These are phyloP conservation scores for Botrytis aclada DNA, from an alignment of 2,329 filamentous ascomycete species.

Conservation along the genomic window DNA sequence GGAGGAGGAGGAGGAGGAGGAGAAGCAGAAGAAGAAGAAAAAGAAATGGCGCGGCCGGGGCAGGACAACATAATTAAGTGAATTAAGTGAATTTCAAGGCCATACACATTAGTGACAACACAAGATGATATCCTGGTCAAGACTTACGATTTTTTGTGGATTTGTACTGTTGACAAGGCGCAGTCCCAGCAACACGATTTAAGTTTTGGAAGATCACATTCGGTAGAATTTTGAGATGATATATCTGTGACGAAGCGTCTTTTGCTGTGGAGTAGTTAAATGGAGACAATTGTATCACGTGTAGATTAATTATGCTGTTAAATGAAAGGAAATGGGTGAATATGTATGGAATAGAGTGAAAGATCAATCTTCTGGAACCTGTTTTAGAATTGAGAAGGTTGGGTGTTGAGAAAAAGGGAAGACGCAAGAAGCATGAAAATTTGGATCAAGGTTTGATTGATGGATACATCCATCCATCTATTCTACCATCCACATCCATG, in stretches of 20 bases:
- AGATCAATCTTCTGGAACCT: background rate
- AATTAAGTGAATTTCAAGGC: slow-evolving; percentile 16
- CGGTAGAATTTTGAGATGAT: slow-evolving; percentile 6
- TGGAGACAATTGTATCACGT: slow-evolving; percentile 7
- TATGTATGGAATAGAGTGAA: background rate
- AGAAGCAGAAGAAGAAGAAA: background rate
- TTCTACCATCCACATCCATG: background rate
- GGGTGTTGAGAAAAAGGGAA: background rate
- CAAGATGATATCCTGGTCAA: background rate
- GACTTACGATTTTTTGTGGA: slow-evolving; percentile 16
- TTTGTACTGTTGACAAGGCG: slow-evolving; percentile 13
- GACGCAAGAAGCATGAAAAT: background rate
- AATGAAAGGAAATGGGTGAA: background rate
- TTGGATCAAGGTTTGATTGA: background rate
- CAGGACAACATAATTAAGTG: slow-evolving; percentile 13
- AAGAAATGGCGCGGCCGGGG: background rate
- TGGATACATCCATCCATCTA: background rate
- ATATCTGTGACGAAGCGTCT: slow-evolving; percentile 18
- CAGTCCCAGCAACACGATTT: slow-evolving; percentile 14
- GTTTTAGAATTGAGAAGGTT: background rate
- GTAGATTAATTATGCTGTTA: background rate
- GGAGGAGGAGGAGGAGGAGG: background rate
- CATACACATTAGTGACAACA: slow-evolving; percentile 7
- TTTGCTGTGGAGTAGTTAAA: background rate
- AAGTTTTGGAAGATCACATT: slow-evolving; percentile 1